A percentile compares a stretch with the other conserved stretches of the same genome.
These are phyloP conservation scores for Cyberlindnera saturnus DNA, from an alignment of 805 yeast species.

Conservation along the genomic window DNA sequence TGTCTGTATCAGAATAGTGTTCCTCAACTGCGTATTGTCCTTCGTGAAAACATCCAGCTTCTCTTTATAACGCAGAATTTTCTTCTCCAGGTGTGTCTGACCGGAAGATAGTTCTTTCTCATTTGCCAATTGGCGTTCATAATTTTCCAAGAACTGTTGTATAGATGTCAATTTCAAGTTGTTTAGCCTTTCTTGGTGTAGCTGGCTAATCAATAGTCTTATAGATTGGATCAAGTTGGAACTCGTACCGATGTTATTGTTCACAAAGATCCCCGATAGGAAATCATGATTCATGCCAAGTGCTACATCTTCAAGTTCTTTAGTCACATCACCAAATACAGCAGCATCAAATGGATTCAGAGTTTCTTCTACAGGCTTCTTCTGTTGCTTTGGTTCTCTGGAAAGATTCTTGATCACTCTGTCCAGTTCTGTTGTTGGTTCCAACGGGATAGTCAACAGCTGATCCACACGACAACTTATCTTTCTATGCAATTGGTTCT, in stretches of 20 bases:
- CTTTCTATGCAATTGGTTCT: slow-evolving; percentile 67
- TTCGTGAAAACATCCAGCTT: not conserved
- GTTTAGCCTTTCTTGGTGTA: slow-evolving; percentile 55
- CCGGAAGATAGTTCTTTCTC: slow-evolving; percentile 1
- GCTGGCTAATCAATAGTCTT: slow-evolving; percentile 45
- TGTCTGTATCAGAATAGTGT: not conserved
- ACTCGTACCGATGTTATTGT: slow-evolving; percentile 53
- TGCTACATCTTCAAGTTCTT: slow-evolving; percentile 43
- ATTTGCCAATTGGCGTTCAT: slow-evolving; percentile 24
- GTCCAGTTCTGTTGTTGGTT: slow-evolving; percentile 21
- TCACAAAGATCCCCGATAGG: slow-evolving; percentile 50
- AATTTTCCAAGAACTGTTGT: slow-evolving; percentile 47
- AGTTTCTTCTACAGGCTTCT: slow-evolving; percentile 16
- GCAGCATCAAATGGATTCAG: slow-evolving; percentile 47
- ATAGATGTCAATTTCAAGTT: slow-evolving; percentile 49
- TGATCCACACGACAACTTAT: slow-evolving; percentile 80
- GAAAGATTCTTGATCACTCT: slow-evolving; percentile 10
- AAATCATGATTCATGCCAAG: slow-evolving; percentile 42
- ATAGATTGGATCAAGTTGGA: slow-evolving; percentile 51
- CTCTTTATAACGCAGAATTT: not conserved
- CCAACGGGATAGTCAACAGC: slow-evolving; percentile 44
- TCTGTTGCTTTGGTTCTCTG: slow-evolving; percentile 14
- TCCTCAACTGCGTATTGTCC: not conserved
- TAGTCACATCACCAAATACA: slow-evolving; percentile 51
- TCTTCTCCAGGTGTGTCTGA: not conserved